phyloP scores from a whole-genome alignment of 2,329 filamentous ascomycete species.

The Sarocladiaceae sp. region DNA sequence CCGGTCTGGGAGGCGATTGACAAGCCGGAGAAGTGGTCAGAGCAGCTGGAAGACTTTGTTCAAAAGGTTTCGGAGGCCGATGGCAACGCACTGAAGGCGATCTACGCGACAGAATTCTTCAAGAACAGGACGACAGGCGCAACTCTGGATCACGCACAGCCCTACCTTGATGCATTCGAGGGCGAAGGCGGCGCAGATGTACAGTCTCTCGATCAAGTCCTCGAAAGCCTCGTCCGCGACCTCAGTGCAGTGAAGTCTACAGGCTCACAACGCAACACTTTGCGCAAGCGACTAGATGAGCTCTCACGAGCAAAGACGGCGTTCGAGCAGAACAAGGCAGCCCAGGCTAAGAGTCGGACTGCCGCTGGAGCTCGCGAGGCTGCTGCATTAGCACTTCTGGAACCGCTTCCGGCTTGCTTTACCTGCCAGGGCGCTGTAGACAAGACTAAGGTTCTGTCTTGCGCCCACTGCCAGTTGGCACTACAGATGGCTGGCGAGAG shows the following conservation, averaged over 20 bases:
- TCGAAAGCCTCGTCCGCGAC: slow-evolving; percentile 28
- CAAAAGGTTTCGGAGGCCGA: slow-evolving; percentile 28
- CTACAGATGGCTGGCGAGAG: slow-evolving; percentile 28
- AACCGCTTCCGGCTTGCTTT: slow-evolving; percentile 34
- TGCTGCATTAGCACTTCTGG: slow-evolving; percentile 26
- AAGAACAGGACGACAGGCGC: slow-evolving; percentile 29
- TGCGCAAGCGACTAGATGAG: slow-evolving; percentile 38
- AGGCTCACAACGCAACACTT: slow-evolving; percentile 32
- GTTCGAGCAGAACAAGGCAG: slow-evolving; percentile 38
- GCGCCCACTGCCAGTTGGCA: slow-evolving; percentile 41
- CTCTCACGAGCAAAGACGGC: slow-evolving; percentile 43
- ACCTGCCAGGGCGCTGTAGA: slow-evolving; percentile 32
- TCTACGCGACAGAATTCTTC: slow-evolving; percentile 39
- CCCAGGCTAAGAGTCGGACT: slow-evolving; percentile 30
- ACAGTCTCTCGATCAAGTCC: slow-evolving; percentile 27
- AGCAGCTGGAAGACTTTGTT: slow-evolving; percentile 28
- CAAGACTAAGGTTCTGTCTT: slow-evolving; percentile 33
- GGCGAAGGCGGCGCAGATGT: slow-evolving; percentile 11
- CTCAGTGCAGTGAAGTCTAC: slow-evolving; percentile 24
- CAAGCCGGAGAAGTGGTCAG: slow-evolving; percentile 26
- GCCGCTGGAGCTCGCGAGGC: slow-evolving; percentile 22
- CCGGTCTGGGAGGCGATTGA: slow-evolving; percentile 33
- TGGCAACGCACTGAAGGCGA: slow-evolving; percentile 25
- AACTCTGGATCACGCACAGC: slow-evolving; percentile 26
- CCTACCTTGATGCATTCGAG: slow-evolving; percentile 35